A percentile compares a stretch with the other conserved stretches of the same genome.
Conservation (phyloP, 2,329 filamentous ascomycete species). For the Fusarium udum region DNA sequence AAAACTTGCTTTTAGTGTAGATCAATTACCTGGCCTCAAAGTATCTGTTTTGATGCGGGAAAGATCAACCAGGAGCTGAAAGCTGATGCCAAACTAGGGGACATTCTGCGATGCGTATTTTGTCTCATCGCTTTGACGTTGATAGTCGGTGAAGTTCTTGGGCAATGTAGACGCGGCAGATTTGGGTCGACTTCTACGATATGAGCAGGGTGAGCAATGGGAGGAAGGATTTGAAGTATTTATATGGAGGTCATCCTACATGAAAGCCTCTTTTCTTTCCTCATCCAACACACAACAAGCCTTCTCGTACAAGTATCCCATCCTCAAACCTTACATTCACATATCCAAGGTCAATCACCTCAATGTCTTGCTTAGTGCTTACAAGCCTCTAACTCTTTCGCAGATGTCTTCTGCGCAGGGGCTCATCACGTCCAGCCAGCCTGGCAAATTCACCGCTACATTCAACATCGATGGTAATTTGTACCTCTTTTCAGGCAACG, state of each 20-base stretch:
- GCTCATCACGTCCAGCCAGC: fast-evolving
- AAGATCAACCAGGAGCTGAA: neutral
- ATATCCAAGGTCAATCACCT: neutral
- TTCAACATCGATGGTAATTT: fast-evolving
- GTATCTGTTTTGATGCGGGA: too few species aligned
- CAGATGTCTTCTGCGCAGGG: neutral
- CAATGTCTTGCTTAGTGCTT: fast-evolving
- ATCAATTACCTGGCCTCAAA: neutral
- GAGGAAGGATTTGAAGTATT: neutral
- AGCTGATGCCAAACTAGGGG: neutral
- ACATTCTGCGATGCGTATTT: too few species aligned
- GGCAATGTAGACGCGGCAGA: neutral
- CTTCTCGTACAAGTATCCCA: neutral
- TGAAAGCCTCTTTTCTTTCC: neutral
- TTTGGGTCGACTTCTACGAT: neutral
- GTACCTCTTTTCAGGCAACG: neutral
- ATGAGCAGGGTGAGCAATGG: too few species aligned
- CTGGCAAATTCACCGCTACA: neutral
- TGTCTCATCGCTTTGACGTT: neutral
- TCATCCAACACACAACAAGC: too few species aligned
- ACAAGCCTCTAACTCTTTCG: neutral
- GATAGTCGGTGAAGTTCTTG: too few species aligned
- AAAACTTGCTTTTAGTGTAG: neutral
- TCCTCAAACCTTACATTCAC: neutral
- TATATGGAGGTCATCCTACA: neutral